These are phyloP conservation scores for Crotalaria pallida DNA, from an alignment of 306 rosid species.

Conservation along the genomic window DNA sequence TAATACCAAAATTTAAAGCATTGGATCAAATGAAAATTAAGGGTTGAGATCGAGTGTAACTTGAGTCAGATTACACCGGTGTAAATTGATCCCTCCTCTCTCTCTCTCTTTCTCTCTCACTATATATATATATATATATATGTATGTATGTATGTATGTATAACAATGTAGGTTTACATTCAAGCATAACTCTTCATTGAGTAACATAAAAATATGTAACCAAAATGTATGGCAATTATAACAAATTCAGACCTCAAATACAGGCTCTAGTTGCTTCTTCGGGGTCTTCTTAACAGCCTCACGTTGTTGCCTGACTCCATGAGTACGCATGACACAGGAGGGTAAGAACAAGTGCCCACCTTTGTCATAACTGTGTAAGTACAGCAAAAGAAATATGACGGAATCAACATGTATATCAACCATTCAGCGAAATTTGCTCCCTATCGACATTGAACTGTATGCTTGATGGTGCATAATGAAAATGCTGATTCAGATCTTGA, in stretches of 20 bases:
- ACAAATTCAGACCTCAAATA: conserved; percentile 60
- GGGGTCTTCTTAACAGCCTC: conserved; percentile 76
- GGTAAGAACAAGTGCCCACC: conserved; percentile 91
- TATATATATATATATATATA: too few relatives aligned
- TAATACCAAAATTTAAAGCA: too few relatives aligned
- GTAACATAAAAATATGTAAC: conserved; percentile 8
- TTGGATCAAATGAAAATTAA: too few relatives aligned
- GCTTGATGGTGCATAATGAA: neutral
- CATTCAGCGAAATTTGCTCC: neutral
- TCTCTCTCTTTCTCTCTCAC: too few relatives aligned
- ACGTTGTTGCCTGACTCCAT: conserved; percentile 89
- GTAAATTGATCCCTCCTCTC: too few relatives aligned
- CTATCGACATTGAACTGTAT: neutral
- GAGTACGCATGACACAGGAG: conserved; percentile 88
- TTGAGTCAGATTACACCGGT: too few relatives aligned
- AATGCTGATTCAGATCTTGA: conserved; percentile 1
- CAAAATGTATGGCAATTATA: conserved; percentile 10
- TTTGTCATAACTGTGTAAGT: conserved; percentile 70
- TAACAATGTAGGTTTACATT: neutral
- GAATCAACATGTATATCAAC: neutral
- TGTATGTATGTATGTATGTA: too few relatives aligned
- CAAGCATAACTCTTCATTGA: neutral
- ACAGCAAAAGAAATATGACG: conserved; percentile 13
- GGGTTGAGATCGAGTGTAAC: too few relatives aligned
- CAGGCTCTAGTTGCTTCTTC: conserved; percentile 56